phyloP scores from a whole-genome alignment of 169 alveolate species.

The Plasmodium coatneyi region DNA sequence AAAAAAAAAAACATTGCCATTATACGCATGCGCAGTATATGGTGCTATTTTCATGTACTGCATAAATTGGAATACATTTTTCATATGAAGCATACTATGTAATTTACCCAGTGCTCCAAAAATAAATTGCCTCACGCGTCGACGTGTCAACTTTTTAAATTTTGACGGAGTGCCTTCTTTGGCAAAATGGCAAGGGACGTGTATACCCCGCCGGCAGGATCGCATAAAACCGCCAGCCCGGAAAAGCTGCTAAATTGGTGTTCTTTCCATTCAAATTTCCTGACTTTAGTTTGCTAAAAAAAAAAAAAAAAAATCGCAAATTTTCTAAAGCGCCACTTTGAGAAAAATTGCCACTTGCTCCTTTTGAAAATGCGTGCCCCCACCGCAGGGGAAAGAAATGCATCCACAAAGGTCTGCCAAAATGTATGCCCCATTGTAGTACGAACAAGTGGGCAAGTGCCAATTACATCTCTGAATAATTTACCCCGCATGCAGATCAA shows the following conservation, averaged over 20 bases:
- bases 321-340: not conserved
- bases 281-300: not conserved
- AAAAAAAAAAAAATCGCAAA: not conserved
- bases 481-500: not conserved
- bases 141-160: not conserved
- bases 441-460: not conserved
- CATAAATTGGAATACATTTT: not conserved
- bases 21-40: not conserved
- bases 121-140: not conserved
- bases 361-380: not conserved
- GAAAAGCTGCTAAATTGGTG: not conserved
- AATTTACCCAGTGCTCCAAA: not conserved
- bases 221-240: not conserved
- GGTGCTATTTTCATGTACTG: not conserved
- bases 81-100: not conserved
- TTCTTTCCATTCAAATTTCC: not conserved
- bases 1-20: not conserved
- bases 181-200: not conserved
- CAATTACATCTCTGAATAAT: not conserved
- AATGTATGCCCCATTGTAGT: not conserved
- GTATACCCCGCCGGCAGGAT: not conserved
- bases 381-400: not conserved
- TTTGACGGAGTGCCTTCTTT: not conserved
- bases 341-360: not conserved
- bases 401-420: not conserved